Evolutionary conservation across 768 basidiomycete species (phyloP).

Genomic region (Boletus reticuloceps): DNA sequence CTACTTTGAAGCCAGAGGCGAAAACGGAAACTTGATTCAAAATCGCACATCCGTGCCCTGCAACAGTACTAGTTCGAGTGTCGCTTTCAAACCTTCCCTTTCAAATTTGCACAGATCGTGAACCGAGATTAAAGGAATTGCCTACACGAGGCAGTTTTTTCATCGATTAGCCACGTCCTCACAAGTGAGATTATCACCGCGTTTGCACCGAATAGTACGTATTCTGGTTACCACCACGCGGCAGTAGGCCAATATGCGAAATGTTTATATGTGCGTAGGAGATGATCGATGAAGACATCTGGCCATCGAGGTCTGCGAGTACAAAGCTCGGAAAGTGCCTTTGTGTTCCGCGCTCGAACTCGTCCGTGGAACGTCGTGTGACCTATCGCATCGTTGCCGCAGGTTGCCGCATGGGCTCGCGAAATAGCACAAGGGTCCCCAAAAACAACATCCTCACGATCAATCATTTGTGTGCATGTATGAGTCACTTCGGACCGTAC

Average conservation of each 20-base stretch:
- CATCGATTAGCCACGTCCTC: constrained; percentile 2
- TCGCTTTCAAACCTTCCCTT: background rate
- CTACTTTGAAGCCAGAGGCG: background rate
- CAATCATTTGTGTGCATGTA: background rate
- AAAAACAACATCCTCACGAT: background rate
- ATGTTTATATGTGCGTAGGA: background rate
- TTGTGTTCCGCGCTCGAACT: background rate
- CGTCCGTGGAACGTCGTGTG: constrained; percentile 4
- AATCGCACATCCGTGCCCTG: background rate
- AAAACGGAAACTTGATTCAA: background rate
- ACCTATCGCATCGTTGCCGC: background rate
- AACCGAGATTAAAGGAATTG: background rate
- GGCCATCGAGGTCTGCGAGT: background rate
- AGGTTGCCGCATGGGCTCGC: background rate
- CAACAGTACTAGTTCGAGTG: background rate
- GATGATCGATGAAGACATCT: constrained; percentile 1
- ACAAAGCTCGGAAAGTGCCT: background rate
- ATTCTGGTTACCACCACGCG: background rate
- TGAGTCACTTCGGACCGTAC: background rate
- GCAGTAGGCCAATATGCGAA: background rate
- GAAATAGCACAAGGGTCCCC: background rate
- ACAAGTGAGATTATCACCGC: constrained; percentile 1
- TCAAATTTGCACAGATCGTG: background rate
- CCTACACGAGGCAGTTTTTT: background rate
- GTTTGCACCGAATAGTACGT: background rate